These are phyloP conservation scores for Tolypocladium inflatum DNA, from an alignment of 2,329 filamentous ascomycete species.

Conservation along the genomic window DNA sequence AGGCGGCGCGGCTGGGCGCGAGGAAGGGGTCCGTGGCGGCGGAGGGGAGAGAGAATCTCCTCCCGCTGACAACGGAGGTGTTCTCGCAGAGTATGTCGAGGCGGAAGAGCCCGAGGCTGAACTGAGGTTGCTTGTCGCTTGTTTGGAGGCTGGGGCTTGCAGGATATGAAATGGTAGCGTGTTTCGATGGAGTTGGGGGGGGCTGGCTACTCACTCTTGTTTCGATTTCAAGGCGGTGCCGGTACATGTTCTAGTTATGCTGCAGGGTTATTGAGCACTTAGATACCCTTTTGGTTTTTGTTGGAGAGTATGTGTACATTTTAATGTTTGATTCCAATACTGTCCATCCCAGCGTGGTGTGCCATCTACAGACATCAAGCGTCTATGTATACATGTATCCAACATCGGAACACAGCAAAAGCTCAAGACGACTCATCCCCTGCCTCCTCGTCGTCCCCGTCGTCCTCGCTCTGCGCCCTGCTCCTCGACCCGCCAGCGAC, in stretches of 20 bases:
- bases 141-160: neutral
- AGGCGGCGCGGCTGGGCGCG: slow-evolving; percentile 24
- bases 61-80: slow-evolving; percentile 23
- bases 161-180: neutral
- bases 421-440: slow-evolving; percentile 4
- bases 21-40: slow-evolving; percentile 19
- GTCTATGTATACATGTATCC: neutral
- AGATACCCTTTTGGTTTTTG: slow-evolving; percentile 7
- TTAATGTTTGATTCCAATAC: neutral
- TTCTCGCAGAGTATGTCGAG: slow-evolving; percentile 36
- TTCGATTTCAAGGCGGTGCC: neutral
- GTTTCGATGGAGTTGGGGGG: neutral
- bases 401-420: neutral
- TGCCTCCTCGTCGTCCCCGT: neutral
- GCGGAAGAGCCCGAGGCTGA: slow-evolving; percentile 46
- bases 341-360: neutral
- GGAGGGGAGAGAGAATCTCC: slow-evolving; percentile 42
- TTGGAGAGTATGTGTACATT: neutral
- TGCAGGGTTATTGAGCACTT: slow-evolving; percentile 2
- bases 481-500: neutral
- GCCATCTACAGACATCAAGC: neutral
- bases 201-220: neutral
- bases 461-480: slow-evolving; percentile 6
- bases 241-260: neutral
- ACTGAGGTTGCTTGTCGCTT: slow-evolving; percentile 11